These are phyloP conservation scores for Hypholoma sublateritium DNA, from an alignment of 768 basidiomycete species.

Conservation along the genomic window DNA sequence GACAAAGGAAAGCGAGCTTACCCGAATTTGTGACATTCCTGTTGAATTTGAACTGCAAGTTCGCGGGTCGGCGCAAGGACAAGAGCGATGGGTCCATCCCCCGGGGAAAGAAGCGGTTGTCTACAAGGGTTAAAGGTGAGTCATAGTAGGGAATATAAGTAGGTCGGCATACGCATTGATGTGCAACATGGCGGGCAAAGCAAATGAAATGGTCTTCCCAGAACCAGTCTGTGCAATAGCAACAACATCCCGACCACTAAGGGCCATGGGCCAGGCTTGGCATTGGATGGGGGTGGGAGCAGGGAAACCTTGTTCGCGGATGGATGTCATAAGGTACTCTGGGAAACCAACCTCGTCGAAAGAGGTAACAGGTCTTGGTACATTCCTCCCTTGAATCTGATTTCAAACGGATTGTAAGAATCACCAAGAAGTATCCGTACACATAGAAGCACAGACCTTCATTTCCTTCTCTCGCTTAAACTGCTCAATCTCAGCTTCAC, in stretches of 20 bases:
- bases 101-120: slow-evolving; percentile 89
- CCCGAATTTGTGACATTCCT: slow-evolving; percentile 99
- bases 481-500: slow-evolving; percentile 85
- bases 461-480: slow-evolving; percentile 86
- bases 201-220: slow-evolving; percentile 98
- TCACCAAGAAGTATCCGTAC: background rate
- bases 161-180: slow-evolving; percentile 86
- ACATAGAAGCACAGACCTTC: slow-evolving; percentile 48
- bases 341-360: slow-evolving; percentile 98
- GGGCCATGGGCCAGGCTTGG: slow-evolving; percentile 99
- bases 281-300: slow-evolving; percentile 95
- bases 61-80: slow-evolving; percentile 98
- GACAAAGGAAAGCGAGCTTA: slow-evolving; percentile 30
- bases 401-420: background rate
- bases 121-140: slow-evolving; percentile 34
- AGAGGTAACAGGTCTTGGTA: slow-evolving; percentile 86
- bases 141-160: slow-evolving; percentile 12
- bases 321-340: slow-evolving; percentile 91
- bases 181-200: slow-evolving; percentile 98
- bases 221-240: slow-evolving; percentile 98
- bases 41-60: slow-evolving; percentile 97
- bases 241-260: slow-evolving; percentile 90
- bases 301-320: slow-evolving; percentile 91
- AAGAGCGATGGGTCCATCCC: slow-evolving; percentile 96
- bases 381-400: slow-evolving; percentile 82